Evolutionary conservation across 2,329 filamentous ascomycete species (phyloP).

Genomic region (Microcyclosporella mali): DNA sequence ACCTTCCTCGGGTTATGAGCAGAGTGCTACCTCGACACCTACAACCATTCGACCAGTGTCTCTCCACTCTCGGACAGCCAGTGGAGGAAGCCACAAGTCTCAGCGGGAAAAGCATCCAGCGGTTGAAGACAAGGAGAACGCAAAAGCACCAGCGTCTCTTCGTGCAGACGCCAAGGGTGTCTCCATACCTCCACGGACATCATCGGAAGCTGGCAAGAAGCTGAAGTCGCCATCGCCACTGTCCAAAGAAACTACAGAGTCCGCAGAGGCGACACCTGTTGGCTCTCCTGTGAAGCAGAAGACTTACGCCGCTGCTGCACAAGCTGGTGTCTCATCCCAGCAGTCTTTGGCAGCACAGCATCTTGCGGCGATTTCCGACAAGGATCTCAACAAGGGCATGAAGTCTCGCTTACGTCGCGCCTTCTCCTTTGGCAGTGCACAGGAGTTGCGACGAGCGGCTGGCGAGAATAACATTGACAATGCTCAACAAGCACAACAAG

Average conservation of each 20-base stretch:
- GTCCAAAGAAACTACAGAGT: conserved; percentile 38
- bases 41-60: conserved; percentile 31
- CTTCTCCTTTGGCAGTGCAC: conserved; percentile 93
- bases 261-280: conserved; percentile 22
- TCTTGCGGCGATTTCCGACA: conserved; percentile 79
- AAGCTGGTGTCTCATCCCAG: conserved; percentile 21
- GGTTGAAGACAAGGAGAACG: conserved; percentile 12
- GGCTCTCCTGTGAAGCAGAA: conserved; percentile 25
- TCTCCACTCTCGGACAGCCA: conserved; percentile 30
- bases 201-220: conserved; percentile 38
- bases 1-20: conserved; percentile 23
- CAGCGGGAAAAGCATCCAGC: conserved; percentile 10
- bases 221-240: conserved; percentile 42
- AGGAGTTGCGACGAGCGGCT: conserved; percentile 74
- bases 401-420: conserved; percentile 84
- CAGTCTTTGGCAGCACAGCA: conserved; percentile 72
- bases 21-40: conserved; percentile 24
- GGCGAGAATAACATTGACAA: conserved; percentile 50
- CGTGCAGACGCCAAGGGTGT: conserved; percentile 15
- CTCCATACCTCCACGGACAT: conserved; percentile 30
- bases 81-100: conserved; percentile 27
- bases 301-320: conserved; percentile 29
- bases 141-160: conserved; percentile 12
- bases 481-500: conserved; percentile 18
- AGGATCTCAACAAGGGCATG: conserved; percentile 68